Evolutionary conservation across 1,284 basidiomycete genomes (phyloP).

Genomic region (Ustilago tritici): DNA sequence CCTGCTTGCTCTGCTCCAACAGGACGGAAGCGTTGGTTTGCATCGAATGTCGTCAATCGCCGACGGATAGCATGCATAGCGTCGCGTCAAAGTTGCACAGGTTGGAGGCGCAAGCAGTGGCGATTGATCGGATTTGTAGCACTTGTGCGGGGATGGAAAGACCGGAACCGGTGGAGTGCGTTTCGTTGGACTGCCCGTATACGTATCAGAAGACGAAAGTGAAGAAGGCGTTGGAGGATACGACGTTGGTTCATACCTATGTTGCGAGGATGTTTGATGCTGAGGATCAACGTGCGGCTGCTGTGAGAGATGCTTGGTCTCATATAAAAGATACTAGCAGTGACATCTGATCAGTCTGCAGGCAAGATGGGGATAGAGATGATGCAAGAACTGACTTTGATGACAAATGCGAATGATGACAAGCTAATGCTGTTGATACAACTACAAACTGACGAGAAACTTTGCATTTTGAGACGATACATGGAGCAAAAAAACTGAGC

Average conservation of each 20-base stretch:
- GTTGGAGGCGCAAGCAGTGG: constrained; percentile 27
- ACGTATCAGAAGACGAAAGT: constrained; percentile 53
- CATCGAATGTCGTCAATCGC: constrained; percentile 46
- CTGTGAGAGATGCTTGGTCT: constrained; percentile 27
- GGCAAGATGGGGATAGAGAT: background rate
- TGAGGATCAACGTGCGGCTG: constrained; percentile 13
- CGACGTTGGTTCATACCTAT: constrained; percentile 18
- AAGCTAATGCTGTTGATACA: constrained; percentile 2
- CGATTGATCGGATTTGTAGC: constrained; percentile 54
- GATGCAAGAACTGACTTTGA: background rate
- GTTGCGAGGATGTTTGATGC: constrained; percentile 21
- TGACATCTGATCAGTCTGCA: background rate
- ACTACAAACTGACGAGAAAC: constrained; percentile 9
- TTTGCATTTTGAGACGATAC: background rate
- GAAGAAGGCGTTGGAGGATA: constrained; percentile 25
- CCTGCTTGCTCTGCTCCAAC: constrained; percentile 79
- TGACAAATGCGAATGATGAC: background rate
- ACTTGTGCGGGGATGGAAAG: constrained; percentile 46
- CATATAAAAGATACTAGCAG: background rate
- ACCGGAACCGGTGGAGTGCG: constrained; percentile 45
- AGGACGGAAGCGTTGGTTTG: constrained; percentile 72
- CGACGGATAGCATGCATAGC: constrained; percentile 28
- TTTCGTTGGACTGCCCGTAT: constrained; percentile 63
- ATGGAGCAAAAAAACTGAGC: background rate
- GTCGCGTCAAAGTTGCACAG: constrained; percentile 26